Evolutionary conservation across 2,329 filamentous ascomycete genomes (phyloP), one percentile per base, ranked within the genome.

Genomic region (Talaromyces albobiverticillius): DNA sequence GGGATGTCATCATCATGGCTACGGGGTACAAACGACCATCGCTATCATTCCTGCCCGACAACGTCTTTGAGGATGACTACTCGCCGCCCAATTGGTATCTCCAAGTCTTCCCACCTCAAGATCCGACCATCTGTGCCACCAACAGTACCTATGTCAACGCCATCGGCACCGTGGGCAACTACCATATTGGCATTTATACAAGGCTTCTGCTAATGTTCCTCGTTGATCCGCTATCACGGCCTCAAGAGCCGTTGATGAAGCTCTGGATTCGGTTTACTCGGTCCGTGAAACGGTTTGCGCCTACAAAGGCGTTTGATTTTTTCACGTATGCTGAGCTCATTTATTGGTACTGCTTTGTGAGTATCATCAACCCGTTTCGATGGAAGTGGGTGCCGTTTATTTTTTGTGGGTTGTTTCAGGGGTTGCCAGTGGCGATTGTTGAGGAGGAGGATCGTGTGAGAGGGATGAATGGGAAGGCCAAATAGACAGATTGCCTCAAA

Each of bases 381-480:
- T 95, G 90, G 89, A 95, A 95, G 75, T 95, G 90, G 90, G 88
- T 86, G 0, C 67, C 85, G 0, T 95, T 95, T 66, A 89, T 95
- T 14, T 85, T 95, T 62, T 87, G 87, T 56, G 90, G 90, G 0
- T 67, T 93, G 26, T 89, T 88, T 0, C 77, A 82, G 41, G 76
- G 76, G 18, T 66, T 94, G 45, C 90, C 90, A 0, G 77, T 82
- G 68, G 76, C 74, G 13, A 76, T 94, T 23, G 85, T 93, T 0
- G 75, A 81, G 59, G 74, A 81, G 14, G 90, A 95, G 72, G 81
- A 86, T 61, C 74, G 67, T 56, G 59, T 88, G 6, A 72, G 76
- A 69, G 31, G 14, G 18, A 14, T n/a, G 18, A 53, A 56, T 14
- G 54, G 49, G 14, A 56, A 53, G 46, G n/a, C 43, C 5, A 31